Conservation (phyloP, 1,284 basidiomycete genomes). For the Vanrija sp. region DNA sequence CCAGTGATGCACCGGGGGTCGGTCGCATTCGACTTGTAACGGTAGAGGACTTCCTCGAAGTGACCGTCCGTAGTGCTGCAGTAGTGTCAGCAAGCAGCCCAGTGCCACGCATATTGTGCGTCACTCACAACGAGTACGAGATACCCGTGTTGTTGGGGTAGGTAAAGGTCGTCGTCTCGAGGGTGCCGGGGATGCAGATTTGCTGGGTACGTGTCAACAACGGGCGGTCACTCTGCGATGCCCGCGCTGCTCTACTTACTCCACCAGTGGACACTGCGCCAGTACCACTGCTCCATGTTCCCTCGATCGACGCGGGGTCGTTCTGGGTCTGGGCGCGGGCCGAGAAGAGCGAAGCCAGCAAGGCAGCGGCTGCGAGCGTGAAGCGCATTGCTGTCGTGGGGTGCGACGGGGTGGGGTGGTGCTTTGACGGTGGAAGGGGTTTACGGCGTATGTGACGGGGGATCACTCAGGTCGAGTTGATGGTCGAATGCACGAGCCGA, state of each 20-base stretch:
- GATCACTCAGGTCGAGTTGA: no score
- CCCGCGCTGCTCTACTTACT: slow-evolving; percentile 55
- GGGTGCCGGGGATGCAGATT: slow-evolving; percentile 71
- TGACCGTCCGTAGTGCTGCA: slow-evolving; percentile 61
- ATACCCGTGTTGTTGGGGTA: slow-evolving; percentile 79
- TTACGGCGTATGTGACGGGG: no score
- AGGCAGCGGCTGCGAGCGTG: slow-evolving; percentile 1
- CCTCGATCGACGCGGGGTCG: slow-evolving; percentile 66
- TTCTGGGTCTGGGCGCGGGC: slow-evolving; percentile 11
- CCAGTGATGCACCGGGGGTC: slow-evolving; percentile 61
- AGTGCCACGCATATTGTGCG: no score
- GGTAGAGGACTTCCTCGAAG: slow-evolving; percentile 83
- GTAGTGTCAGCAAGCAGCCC: neutral
- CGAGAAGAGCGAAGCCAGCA: slow-evolving; percentile 1
- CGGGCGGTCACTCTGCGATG: neutral
- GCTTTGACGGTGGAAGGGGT: neutral
- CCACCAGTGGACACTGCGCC: slow-evolving; percentile 70
- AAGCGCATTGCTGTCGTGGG: slow-evolving; percentile 8
- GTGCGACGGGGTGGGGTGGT: neutral
- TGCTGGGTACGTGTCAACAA: slow-evolving; percentile 52
- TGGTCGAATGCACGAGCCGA: no score
- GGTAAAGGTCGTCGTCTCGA: slow-evolving; percentile 60
- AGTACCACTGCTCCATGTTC: slow-evolving; percentile 81
- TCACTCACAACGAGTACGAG: slow-evolving; percentile 77
- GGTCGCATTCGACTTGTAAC: slow-evolving; percentile 68